These are phyloP conservation scores for Sclerotinia borealis DNA, from an alignment of 2,329 filamentous ascomycete species.

Conservation along the genomic window DNA sequence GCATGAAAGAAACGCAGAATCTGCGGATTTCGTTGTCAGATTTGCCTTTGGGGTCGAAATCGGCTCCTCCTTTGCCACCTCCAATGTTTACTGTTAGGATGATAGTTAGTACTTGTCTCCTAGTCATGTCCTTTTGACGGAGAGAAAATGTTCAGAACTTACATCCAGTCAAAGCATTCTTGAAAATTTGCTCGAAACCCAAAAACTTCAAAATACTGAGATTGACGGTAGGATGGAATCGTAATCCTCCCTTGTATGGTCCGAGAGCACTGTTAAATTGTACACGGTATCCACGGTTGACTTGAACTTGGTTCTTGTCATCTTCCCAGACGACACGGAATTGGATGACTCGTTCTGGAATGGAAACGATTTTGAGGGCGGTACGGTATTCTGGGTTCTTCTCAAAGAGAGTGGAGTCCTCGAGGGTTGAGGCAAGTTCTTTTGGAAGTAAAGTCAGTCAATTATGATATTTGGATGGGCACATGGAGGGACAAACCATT, in stretches of 20 bases:
- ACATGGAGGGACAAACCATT: slow-evolving; percentile 53
- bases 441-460: slow-evolving; percentile 14
- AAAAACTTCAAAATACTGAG: slow-evolving; percentile 86
- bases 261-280: slow-evolving; percentile 98
- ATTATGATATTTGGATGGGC: not conserved
- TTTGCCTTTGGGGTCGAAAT: slow-evolving; percentile 99
- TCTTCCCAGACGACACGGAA: slow-evolving; percentile 98
- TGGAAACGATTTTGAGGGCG: slow-evolving; percentile 77
- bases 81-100: slow-evolving; percentile 71
- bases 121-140: not conserved
- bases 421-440: slow-evolving; percentile 94
- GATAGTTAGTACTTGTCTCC: slow-evolving; percentile 7
- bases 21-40: slow-evolving; percentile 94
- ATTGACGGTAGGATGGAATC: slow-evolving; percentile 88
- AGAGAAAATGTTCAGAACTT: slow-evolving; percentile 39
- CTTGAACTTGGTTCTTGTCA: slow-evolving; percentile 80
- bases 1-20: slow-evolving; percentile 96
- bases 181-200: slow-evolving; percentile 99
- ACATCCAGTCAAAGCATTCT: slow-evolving; percentile 96
- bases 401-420: slow-evolving; percentile 87
- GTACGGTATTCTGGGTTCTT: slow-evolving; percentile 93
- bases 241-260: slow-evolving; percentile 95
- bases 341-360: slow-evolving; percentile 93
- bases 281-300: slow-evolving; percentile 93
- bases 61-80: slow-evolving; percentile 93